Base-by-base conservation (phyloP, 202 grass and related monocot species). In the Hordeum pubiflorum region DNA sequence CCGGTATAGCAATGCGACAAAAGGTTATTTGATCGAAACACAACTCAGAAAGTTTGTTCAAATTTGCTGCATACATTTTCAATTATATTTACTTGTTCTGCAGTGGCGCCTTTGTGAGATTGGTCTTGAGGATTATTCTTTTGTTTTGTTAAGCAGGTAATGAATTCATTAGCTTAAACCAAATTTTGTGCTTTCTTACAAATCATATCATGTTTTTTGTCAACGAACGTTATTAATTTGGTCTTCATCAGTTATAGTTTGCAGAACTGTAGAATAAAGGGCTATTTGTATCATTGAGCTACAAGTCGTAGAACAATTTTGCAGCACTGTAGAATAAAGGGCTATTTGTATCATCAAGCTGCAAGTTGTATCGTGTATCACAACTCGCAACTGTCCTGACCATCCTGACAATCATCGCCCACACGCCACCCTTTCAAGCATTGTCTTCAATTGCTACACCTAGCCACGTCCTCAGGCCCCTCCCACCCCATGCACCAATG, bases 81-180 rank as follows among this genome's bases (percentile, higher is more conserved):
- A 83, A 27, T 82, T 69, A 79, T 85, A 85, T 78, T 89, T 43
- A 87, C 23, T 29, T 78, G 6, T 90, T 90, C 65, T 86, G 76
- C 79, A 95, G 90, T 97, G 94, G 94, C 94, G 94, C 72, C 86
- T 97, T 33, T 92, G 90, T 89, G 94, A 97, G 73, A 97, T 97
- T 69, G 88, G 94, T n/a, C 90, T 97, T 41, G 94, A 97, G 73
- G 92, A 97, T 87, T 97, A 93, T 85, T 97, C 94, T 3, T 97
- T 97, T 80, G 91, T 97, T 89, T 69, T 97, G 38, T 84, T 97
- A 69, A 97, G 94, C 86, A 86, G 92, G 92, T 97, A 89, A 69
- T 79, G 21, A 8, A 75, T 75, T 54, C 14, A 33, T 54, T 54
- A 79, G 10, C 56, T 80, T 36, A 63, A 76, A 73, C 41, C 68